Evolutionary conservation across 306 rosid genomes (phyloP), one percentile per base, ranked within the genome.

Genomic region (Dryas drummondii): DNA sequence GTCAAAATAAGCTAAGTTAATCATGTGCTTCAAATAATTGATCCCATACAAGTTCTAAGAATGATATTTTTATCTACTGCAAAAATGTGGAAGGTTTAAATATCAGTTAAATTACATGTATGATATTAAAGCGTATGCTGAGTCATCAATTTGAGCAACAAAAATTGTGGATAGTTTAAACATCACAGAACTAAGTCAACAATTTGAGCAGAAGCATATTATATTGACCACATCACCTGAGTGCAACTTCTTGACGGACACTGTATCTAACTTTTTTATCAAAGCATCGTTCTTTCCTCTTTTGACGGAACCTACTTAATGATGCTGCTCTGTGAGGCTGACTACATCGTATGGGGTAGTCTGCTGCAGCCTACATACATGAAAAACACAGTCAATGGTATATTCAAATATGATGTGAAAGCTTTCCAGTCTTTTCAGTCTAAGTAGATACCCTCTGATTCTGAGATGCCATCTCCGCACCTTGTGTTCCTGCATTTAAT

Each of bases 181-280:
- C 17, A 49, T 51, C 50, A 50, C 59, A 63, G n/a, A 70, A 61
- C 71, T 15, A 54, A 63, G 44, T 7, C 40, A 70, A 44, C 9
- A 37, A 37, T 16, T 15, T 69, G 26, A 69, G 48, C 4, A 73
- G 77, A 86, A 71, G 37, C 37, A 32, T 32, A 32, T 2, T 32
- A 32, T 32, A 32, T 32, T 32, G 37, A 32, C 37, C 37, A 71
- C 32, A 37, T 16, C 61, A 89, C 98, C 97, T 93, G 83, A 93
- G 97, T 10, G 98, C 98, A 80, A 93, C 98, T 84, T 93, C 98
- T 82, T 93, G 98, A 66, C 98, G 98, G n/a, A 93, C 98, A 64
- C 91, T 44, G 73, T 93, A 93, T 88, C 98, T 81, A 71, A 93
- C 97, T 93, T 93, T 93, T 88, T 93, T 93, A 80, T 93, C 98